Conservation (phyloP, 495 filamentous ascomycete species). For the Lasiosphaeria hispida region DNA sequence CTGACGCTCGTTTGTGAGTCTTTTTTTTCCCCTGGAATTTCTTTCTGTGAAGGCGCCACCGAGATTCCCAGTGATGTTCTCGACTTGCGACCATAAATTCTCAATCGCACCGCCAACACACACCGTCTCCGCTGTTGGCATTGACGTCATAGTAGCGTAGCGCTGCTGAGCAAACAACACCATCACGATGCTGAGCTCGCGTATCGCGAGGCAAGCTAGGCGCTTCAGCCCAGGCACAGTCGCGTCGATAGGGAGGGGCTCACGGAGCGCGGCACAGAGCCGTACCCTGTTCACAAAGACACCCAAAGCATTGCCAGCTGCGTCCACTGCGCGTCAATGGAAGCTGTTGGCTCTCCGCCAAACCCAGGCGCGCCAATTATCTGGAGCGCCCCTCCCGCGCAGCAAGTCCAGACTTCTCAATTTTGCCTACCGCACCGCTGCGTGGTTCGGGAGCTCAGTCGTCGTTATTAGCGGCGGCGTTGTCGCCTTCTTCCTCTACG, state of each 20-base stretch:
- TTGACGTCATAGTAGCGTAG: conserved; percentile 14
- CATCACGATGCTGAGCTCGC: conserved; percentile 16
- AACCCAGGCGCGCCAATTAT: conserved; percentile 34
- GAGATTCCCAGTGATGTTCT: too few relatives aligned
- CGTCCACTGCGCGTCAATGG: not conserved
- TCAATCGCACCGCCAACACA: conserved; percentile 16
- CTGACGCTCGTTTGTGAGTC: too few relatives aligned
- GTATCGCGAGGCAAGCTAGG: conserved; percentile 4
- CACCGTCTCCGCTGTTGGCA: conserved; percentile 34
- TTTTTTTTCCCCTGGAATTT: too few relatives aligned
- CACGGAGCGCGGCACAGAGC: not conserved
- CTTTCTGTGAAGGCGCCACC: too few relatives aligned
- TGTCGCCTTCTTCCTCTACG: conserved; percentile 88
- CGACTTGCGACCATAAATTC: too few relatives aligned
- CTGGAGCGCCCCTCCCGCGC: conserved; percentile 49
- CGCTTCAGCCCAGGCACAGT: not conserved
- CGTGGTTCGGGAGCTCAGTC: conserved; percentile 48
- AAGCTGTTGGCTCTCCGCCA: conserved; percentile 17
- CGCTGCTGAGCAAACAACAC: not conserved
- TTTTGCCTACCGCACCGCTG: conserved; percentile 50
- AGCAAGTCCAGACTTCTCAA: conserved; percentile 43
- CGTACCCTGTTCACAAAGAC: conserved; percentile 11
- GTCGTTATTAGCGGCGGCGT: conserved; percentile 51
- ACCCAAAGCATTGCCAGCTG: not conserved
- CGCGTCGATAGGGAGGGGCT: not conserved